phyloP scores from a whole-genome alignment of 2,329 filamentous ascomycete species.

The Arthrobotrys iridis region DNA sequence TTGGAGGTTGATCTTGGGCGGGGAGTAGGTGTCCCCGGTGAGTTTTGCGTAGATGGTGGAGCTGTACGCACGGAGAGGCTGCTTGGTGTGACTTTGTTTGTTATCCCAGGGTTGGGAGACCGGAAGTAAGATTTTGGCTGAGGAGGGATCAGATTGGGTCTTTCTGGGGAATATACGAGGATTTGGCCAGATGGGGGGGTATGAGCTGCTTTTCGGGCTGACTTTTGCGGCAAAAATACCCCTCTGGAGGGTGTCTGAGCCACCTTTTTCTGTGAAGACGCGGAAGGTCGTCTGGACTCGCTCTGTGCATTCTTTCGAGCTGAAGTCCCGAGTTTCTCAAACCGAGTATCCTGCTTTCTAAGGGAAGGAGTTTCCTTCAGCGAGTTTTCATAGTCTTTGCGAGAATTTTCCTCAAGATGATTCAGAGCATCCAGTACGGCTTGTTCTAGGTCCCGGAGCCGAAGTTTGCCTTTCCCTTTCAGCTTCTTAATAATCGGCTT shows the following conservation, averaged over 20 bases:
- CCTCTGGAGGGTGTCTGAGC: neutral
- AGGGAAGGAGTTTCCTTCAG: neutral
- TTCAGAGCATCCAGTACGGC: conserved; percentile 13
- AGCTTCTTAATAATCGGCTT: conserved; percentile 37
- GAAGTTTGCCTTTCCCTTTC: conserved; percentile 11
- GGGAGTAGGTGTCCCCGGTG: conserved; percentile 19
- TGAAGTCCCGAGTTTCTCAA: conserved; percentile 10
- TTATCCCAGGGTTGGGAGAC: neutral
- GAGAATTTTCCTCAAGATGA: neutral
- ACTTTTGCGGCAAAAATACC: neutral
- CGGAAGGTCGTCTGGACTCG: neutral
- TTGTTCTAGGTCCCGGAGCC: conserved; percentile 11
- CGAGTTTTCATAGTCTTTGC: neutral
- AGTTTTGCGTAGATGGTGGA: conserved; percentile 2
- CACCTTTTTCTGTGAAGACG: neutral
- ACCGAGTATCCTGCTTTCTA: conserved; percentile 21
- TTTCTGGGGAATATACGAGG: conserved; percentile 27
- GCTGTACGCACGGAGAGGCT: conserved; percentile 10
- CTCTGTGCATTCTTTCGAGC: neutral
- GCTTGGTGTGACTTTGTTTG: neutral
- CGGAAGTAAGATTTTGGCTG: neutral
- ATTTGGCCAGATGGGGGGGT: conserved; percentile 13
- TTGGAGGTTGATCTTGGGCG: neutral
- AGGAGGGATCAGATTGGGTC: too few species aligned
- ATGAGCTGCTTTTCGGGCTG: neutral